These are phyloP conservation scores for Suhomyces bolitotheri DNA, from an alignment of 1,139 yeast genomes.

Conservation along the genomic window DNA sequence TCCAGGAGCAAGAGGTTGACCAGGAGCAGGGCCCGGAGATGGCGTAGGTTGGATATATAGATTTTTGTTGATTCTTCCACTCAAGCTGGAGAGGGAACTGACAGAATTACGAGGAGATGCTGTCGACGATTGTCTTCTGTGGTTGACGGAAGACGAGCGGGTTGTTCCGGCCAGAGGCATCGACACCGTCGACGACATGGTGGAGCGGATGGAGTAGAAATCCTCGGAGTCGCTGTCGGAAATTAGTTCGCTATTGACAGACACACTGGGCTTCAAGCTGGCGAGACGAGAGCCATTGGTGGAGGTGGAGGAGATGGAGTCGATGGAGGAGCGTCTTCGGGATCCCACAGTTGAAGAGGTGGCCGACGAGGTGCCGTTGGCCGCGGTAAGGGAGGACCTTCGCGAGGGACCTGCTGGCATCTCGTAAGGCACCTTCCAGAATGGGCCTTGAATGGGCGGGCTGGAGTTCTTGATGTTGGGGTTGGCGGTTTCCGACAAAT, in stretches of 20 bases:
- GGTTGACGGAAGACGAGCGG: slow-evolving; percentile 9
- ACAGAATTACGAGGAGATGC: slow-evolving; percentile 51
- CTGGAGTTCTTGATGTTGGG: slow-evolving; percentile 21
- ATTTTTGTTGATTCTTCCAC: slow-evolving; percentile 41
- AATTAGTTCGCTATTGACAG: slow-evolving; percentile 24
- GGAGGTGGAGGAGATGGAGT: slow-evolving; percentile 35
- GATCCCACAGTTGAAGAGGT: slow-evolving; percentile 5
- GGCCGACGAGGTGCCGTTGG: slow-evolving; percentile 4
- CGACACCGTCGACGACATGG: slow-evolving; percentile 8
- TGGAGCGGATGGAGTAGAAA: slow-evolving; percentile 32
- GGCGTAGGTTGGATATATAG: slow-evolving; percentile 15
- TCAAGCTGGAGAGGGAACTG: slow-evolving; percentile 45
- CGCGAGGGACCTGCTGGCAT: slow-evolving; percentile 35
- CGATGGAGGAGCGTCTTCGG: slow-evolving; percentile 38
- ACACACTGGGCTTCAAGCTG: slow-evolving; percentile 29
- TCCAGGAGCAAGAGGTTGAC: not conserved
- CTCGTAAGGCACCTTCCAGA: slow-evolving; percentile 55
- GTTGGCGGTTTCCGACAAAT: slow-evolving; percentile 16
- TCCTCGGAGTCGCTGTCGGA: slow-evolving; percentile 45
- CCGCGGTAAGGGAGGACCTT: slow-evolving; percentile 10
- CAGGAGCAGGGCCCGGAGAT: slow-evolving; percentile 2
- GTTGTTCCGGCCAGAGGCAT: slow-evolving; percentile 6
- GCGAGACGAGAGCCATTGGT: slow-evolving; percentile 36
- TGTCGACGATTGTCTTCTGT: slow-evolving; percentile 21
- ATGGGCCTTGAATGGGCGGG: slow-evolving; percentile 48